Conservation (phyloP, 805 yeast genomes). For the Ogataea degrootiae region DNA sequence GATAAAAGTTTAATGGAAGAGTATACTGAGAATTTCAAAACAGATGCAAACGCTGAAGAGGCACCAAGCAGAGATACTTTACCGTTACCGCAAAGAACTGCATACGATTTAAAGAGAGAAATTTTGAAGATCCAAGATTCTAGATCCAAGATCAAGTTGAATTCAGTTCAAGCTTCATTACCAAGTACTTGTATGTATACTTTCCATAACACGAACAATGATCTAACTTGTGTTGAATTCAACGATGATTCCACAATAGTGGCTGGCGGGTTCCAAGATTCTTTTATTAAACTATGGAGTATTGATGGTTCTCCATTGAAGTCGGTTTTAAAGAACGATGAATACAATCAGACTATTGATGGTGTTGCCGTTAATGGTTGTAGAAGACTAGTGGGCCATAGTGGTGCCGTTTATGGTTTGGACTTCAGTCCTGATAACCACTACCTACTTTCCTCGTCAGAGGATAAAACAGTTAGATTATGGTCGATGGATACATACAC, state of each 20-base stretch:
- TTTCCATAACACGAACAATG: slow-evolving; percentile 90
- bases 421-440: slow-evolving; percentile 88
- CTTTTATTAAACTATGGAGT: slow-evolving; percentile 87
- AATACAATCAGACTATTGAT: slow-evolving; percentile 34
- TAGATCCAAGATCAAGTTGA: slow-evolving; percentile 65
- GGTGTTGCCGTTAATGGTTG: slow-evolving; percentile 28
- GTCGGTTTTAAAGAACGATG: slow-evolving; percentile 54
- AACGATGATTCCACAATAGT: slow-evolving; percentile 81
- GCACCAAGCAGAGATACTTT: slow-evolving; percentile 70
- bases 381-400: slow-evolving; percentile 76
- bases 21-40: slow-evolving; percentile 53
- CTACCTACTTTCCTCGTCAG: slow-evolving; percentile 76
- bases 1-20: slow-evolving; percentile 54
- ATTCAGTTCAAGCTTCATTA: slow-evolving; percentile 67
- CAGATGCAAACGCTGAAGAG: slow-evolving; percentile 49
- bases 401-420: slow-evolving; percentile 89
- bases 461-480: slow-evolving; percentile 84
- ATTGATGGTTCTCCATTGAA: slow-evolving; percentile 83
- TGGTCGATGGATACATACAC: slow-evolving; percentile 94
- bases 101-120: slow-evolving; percentile 74
- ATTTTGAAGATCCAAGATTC: slow-evolving; percentile 78
- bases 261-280: slow-evolving; percentile 94
- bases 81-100: slow-evolving; percentile 83
- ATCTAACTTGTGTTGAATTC: slow-evolving; percentile 80
- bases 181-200: slow-evolving; percentile 98